Evolutionary conservation across 176 grass and related monocot genomes (phyloP).

Genomic region (Pontederia paniculata): DNA sequence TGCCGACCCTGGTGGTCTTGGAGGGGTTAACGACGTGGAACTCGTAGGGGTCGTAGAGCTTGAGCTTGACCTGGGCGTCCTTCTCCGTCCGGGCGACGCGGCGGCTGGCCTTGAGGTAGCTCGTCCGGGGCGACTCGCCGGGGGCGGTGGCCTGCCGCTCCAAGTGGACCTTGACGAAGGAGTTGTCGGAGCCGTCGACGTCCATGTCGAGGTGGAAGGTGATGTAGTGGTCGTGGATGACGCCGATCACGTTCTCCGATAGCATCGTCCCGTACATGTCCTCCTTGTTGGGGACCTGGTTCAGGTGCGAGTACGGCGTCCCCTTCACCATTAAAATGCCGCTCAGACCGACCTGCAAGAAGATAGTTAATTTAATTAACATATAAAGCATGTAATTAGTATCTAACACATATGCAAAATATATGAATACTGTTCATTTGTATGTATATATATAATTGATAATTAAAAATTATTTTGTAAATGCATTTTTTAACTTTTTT

Average conservation of each 20-base stretch:
- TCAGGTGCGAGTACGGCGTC: slow-evolving; percentile 37
- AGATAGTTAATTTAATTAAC: no score
- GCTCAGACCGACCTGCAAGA: slow-evolving; percentile 51
- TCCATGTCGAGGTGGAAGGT: slow-evolving; percentile 86
- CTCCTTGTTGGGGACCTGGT: slow-evolving; percentile 35
- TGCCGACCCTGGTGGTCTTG: slow-evolving; percentile 53
- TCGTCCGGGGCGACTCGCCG: slow-evolving; percentile 43
- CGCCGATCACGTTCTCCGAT: slow-evolving; percentile 57
- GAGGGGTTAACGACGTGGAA: slow-evolving; percentile 57
- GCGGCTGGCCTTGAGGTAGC: slow-evolving; percentile 62
- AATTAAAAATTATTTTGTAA: no score
- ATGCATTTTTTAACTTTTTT: no score
- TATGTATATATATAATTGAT: no score
- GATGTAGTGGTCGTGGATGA: slow-evolving; percentile 76
- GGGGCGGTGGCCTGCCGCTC: slow-evolving; percentile 28
- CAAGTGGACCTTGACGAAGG: slow-evolving; percentile 59
- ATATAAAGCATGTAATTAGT: no score
- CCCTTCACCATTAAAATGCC: slow-evolving; percentile 89
- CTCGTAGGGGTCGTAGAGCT: slow-evolving; percentile 51
- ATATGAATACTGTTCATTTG: no score
- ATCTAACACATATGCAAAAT: no score
- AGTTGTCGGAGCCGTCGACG: slow-evolving; percentile 62
- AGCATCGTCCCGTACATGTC: slow-evolving; percentile 66
- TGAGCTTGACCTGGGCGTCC: slow-evolving; percentile 48
- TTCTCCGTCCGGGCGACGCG: slow-evolving; percentile 50